These are phyloP conservation scores for Eucalyptus tenuipes DNA, from an alignment of 345 rosid genomes.

Conservation along the genomic window DNA sequence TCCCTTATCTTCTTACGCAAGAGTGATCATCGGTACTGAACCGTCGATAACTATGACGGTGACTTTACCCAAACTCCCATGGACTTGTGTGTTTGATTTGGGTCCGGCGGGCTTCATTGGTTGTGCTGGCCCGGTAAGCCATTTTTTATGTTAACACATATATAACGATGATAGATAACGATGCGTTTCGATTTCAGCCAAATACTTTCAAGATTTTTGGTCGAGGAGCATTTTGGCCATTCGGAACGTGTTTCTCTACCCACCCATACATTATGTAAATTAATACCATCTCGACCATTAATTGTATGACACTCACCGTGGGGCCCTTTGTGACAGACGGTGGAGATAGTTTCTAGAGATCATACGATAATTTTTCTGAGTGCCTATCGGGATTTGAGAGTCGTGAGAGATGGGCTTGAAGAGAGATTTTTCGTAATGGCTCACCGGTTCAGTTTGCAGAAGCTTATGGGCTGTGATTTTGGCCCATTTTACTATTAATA, in stretches of 20 bases:
- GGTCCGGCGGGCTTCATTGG: background rate
- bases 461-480: background rate
- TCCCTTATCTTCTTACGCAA: no score
- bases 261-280: background rate
- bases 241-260: background rate
- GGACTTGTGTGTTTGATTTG: background rate
- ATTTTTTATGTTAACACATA: no score
- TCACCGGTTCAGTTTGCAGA: background rate
- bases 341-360: background rate
- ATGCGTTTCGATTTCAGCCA: background rate
- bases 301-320: rapidly evolving
- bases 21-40: no score
- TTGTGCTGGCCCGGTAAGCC: background rate
- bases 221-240: background rate
- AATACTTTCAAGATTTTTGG: background rate
- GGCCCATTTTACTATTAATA: background rate
- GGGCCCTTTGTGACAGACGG: background rate
- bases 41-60: no score
- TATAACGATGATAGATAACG: rapidly evolving
- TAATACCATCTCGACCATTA: background rate
- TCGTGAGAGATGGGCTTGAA: background rate
- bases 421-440: background rate
- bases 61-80: background rate
- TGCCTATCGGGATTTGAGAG: background rate
- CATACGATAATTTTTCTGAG: background rate